Evolutionary conservation across 2,329 filamentous ascomycete genomes (phyloP), one percentile per base, ranked within the genome.

Genomic region (Hysterium pulicare): DNA sequence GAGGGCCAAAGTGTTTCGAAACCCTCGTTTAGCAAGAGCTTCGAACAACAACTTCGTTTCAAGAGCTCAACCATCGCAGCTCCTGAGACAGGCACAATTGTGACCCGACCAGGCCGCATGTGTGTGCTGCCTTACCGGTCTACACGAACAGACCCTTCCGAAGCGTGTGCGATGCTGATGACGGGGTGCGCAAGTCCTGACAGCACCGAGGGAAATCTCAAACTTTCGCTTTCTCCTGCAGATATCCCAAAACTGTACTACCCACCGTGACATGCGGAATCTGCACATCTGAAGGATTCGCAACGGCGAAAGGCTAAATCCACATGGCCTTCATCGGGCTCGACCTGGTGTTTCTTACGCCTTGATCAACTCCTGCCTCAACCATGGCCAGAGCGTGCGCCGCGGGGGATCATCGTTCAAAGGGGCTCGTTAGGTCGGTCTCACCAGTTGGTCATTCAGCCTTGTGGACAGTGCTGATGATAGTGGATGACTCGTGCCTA

Each of bases 191-290:
- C 8, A 7, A 28, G 24, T 28, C n/a, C 24, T 28, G 24, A 28
- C 24, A 28, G 24, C 24, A 28, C 13, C 8, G 24, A 28, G n/a
- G 24, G 8, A 28, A 7, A 8, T 13, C 24, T 28, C 24, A 28
- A 28, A 28, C 24, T 28, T 45, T 39, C 5, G 59, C n/a, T 61
- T 40, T 66, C 51, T 21, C 51, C 20, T 21, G 41, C 50, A n/a
- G n/a, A n/a, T n/a, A n/a, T 19, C 64, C 65, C 13, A 51, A 45
- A 21, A 62, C 36, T 17, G 66, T 45, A 23, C 59, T 60, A 37
- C 56, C 39, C 13, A 8, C 7, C 24, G 24, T 13, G 24, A 28
- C 24, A 7, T n/a, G n/a, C n/a, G n/a, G 24, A 8, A 7, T 28
- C 13, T 13, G 24, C 7, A 13, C 24, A 28, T 13, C 24, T 28